Evolutionary conservation across 2,329 filamentous ascomycete genomes (phyloP).

Genomic region (Epichloe sylvatica): DNA sequence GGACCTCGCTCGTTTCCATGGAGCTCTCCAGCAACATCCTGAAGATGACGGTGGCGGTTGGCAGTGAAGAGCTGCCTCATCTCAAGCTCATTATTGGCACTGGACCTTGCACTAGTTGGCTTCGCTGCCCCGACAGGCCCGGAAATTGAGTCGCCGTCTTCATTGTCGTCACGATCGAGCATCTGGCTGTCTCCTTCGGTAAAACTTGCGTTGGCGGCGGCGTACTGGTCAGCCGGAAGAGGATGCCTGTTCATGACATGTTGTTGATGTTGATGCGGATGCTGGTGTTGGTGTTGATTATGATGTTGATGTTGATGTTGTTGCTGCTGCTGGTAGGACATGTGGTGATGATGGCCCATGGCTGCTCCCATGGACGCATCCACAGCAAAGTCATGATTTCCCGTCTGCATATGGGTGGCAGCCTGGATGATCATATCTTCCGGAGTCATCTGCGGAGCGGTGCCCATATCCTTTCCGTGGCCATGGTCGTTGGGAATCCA

Average conservation of each 20-base stretch:
- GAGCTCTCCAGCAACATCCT: conserved; percentile 61
- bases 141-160: conserved; percentile 40
- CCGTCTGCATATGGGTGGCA: conserved; percentile 39
- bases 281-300: conserved; percentile 14
- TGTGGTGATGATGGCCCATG: conserved; percentile 24
- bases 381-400: conserved; percentile 36
- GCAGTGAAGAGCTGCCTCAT: conserved; percentile 60
- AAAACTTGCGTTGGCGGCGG: conserved; percentile 35
- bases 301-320: conserved; percentile 21
- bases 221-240: conserved; percentile 40
- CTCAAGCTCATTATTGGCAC: conserved; percentile 68
- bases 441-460: conserved; percentile 34
- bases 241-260: conserved; percentile 31
- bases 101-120: conserved; percentile 48
- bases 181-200: conserved; percentile 45
- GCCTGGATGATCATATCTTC: conserved; percentile 48
- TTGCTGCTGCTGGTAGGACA: conserved; percentile 25
- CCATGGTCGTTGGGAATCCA: conserved; percentile 34
- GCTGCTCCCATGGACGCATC: conserved; percentile 30
- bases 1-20: conserved; percentile 68
- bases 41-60: conserved; percentile 52
- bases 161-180: conserved; percentile 44
- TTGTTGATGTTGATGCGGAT: conserved; percentile 27
- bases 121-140: conserved; percentile 34
- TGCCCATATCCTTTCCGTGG: conserved; percentile 30